These are phyloP conservation scores for Boletus sp. DNA, from an alignment of 1,284 basidiomycete genomes.

Conservation along the genomic window DNA sequence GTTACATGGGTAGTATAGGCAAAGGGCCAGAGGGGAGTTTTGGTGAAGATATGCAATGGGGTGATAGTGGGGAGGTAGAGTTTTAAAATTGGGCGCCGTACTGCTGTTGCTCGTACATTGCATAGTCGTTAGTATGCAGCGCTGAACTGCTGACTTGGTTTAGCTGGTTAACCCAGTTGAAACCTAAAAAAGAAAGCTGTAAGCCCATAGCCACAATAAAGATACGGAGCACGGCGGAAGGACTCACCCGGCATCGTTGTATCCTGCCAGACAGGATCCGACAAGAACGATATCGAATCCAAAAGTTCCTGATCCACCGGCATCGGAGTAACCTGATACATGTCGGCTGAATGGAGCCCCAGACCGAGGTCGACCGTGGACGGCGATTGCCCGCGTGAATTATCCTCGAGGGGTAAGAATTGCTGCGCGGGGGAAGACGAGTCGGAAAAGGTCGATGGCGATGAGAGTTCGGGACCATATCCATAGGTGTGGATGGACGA, in stretches of 20 bases:
- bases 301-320: conserved; percentile 60
- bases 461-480: conserved; percentile 8
- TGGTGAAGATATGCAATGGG: neutral
- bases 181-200: conserved; percentile 27
- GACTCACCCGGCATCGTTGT: conserved; percentile 51
- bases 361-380: conserved; percentile 5
- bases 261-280: conserved; percentile 53
- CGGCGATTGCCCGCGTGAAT: conserved; percentile 16
- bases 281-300: conserved; percentile 57
- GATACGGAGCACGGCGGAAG: too few relatives aligned
- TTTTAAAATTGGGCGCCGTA: conserved; percentile 18
- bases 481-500: conserved; percentile 12
- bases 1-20: neutral
- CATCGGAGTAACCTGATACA: conserved; percentile 45
- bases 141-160: conserved; percentile 14
- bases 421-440: conserved; percentile 20
- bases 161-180: conserved; percentile 43
- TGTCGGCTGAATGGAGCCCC: conserved; percentile 41
- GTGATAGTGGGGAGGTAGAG: too few relatives aligned
- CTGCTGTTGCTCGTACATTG: conserved; percentile 25
- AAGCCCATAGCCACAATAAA: neutral
- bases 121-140: conserved; percentile 30
- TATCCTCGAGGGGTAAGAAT: neutral
- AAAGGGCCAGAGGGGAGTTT: neutral
- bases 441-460: conserved; percentile 16